These are phyloP conservation scores for Amyloporia xantha DNA, from an alignment of 768 basidiomycete genomes.

Conservation along the genomic window DNA sequence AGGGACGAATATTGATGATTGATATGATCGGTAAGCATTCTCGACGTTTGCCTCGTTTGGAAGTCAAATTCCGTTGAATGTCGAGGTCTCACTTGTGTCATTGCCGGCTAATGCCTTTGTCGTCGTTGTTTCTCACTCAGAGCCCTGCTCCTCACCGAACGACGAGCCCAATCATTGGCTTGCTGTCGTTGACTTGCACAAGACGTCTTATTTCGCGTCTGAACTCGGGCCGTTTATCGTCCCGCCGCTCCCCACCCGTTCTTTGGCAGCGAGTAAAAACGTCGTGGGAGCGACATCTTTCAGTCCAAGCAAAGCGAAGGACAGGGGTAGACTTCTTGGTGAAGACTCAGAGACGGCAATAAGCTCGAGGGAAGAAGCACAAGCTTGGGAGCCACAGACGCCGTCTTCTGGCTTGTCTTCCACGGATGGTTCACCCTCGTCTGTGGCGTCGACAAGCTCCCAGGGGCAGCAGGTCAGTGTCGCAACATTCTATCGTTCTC, in stretches of 20 bases:
- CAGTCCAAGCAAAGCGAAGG: too few relatives aligned
- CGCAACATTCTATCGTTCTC: not conserved
- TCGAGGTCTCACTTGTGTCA: not conserved
- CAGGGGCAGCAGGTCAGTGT: not conserved
- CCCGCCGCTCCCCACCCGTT: slow-evolving; percentile 9
- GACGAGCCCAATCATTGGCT: slow-evolving; percentile 58
- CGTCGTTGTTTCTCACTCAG: slow-evolving; percentile 24
- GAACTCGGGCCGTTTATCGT: slow-evolving; percentile 42
- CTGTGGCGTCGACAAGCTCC: slow-evolving; percentile 4
- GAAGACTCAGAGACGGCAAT: too few relatives aligned
- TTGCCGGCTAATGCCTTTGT: not conserved
- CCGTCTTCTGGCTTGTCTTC: not conserved
- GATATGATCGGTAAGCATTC: slow-evolving; percentile 14
- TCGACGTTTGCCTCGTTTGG: not conserved
- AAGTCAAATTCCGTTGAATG: not conserved
- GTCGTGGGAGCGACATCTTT: too few relatives aligned
- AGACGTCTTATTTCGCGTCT: slow-evolving; percentile 39
- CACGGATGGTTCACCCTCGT: slow-evolving; percentile 12
- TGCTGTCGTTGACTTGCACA: slow-evolving; percentile 45
- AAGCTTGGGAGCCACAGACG: not conserved
- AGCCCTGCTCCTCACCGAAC: slow-evolving; percentile 40
- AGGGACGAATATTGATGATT: slow-evolving; percentile 9
- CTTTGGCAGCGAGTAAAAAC: too few relatives aligned
- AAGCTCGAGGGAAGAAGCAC: too few relatives aligned
- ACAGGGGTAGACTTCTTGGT: too few relatives aligned